Evolutionary conservation across 2,329 filamentous ascomycete species (phyloP), one percentile per base, ranked within the genome.

Genomic region (Teratosphaeriaceae sp.): DNA sequence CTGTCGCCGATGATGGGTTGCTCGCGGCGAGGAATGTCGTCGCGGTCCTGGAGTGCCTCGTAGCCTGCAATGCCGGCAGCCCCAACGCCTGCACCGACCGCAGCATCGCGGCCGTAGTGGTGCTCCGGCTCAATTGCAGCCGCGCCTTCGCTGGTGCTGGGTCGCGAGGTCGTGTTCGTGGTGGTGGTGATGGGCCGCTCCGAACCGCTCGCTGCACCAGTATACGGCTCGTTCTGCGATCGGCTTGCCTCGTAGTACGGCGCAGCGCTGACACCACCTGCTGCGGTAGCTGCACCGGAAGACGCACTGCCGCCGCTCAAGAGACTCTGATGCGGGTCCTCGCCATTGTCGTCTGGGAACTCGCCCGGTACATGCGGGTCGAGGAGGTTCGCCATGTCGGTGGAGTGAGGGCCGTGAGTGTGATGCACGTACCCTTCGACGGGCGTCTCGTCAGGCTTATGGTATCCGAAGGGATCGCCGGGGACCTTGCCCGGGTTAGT

Each of bases 341-440:
- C 26, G 8, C 55, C 55, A 26, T 40, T 46, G 16, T 54, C 57
- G 3, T 36, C 46, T 3, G 59, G 59, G 31, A 56, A 61, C 39
- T 58, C 58, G 31, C 58, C 59, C 23, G 58, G 56, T 5, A 64
- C 52, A 26, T 61, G 55, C 5, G 66, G 65, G 40, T 65, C 65
- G 15, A 65, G 54, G 24, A 42, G 41, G 43, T 57, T 55, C 9
- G 49, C 53, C 9, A 46, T 50, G 29, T 54, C 53, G 6, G 36
- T 48, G 26, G 44, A 49, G 54, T 53, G 61, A 45, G 51, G 63
- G 12, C 52, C 52, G n/a, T 22, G 31, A 3, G 40, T 42, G 23
- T 51, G 48, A 23, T 52, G 50, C 7, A 53, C 19, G 20, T 47
- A 48, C 18, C 53, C 52, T 29, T 43, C 36, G n/a, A 24, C 8